Evolutionary conservation across 1,284 basidiomycete genomes (phyloP), one percentile per base, ranked within the genome.

Genomic region (Puccinia sorghi): DNA sequence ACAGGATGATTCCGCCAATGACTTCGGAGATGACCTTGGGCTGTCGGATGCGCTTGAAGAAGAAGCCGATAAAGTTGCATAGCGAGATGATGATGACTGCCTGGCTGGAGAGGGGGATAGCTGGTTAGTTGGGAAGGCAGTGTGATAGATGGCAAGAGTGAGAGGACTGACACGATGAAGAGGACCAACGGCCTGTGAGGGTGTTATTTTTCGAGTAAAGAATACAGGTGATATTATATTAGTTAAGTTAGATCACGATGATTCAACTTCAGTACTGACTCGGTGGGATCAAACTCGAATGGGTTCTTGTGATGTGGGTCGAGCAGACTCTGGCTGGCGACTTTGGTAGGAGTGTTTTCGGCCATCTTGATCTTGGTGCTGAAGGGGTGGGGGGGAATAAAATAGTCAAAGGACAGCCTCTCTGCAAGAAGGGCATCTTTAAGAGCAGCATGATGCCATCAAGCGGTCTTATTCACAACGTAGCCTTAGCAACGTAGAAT

Each of bases 21-120:
- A 95, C 90, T 84, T 95, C 93, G 78, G 93, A 90, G 79, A 94
- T 93, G 82, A 95, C 93, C 66, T 90, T 88, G 5, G 93, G 93
- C 84, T 95, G 93, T 59, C 90, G 89, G 78, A 94, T 89, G 72
- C 88, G 89, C 41, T 86, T 84, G 41, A 93, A 87, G 70, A 87
- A 81, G 70, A 90, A 85, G 1, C 89, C 87, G 15, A 94, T 88
- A 7, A 91, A 82, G 82, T 93, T 91, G 69, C 89, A 90, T 86
- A 93, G 89, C 69, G 86, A 85, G 81, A 94, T 88, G 86, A 93
- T 93, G 81, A 93, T 88, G 54, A 88, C 89, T 88, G 80, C 72
- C 50, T 74, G 78, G 12, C 78, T 76, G 15, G 71, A 11, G 32
- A 41, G 41, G 54, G 41, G 59, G 52, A 59, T n/a, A 17, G 25